Evolutionary conservation across 352 stramenopile genomes (phyloP), one percentile per base, ranked within the genome.

Genomic region (Globisporangium iwayamae): DNA sequence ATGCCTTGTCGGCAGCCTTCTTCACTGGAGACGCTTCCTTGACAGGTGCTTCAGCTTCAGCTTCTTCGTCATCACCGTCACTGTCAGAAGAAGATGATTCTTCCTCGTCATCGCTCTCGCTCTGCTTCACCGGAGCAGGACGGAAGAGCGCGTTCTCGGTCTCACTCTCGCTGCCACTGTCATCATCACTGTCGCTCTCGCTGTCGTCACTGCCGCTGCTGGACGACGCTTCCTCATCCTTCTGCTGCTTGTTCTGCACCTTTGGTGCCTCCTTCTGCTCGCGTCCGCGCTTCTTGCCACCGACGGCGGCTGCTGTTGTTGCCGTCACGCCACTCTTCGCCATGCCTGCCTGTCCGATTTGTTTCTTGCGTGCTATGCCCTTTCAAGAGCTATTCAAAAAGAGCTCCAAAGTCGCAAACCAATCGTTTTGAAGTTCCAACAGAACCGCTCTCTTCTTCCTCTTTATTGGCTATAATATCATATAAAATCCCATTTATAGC

Each of bases 61-160:
- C 25, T 28, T 85, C 84, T 63, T 95, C 79, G 16, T 96, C 75
- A 5, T 56, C 57, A 16, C 68, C 65, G 11, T 76, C 68, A 8
- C 50, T 60, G 2, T 65, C 53, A 11, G 70, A 63, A 8, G 61
- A 63, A 30, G 60, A 58, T 6, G 60, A 58, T 43, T 72, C 53
- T 11, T 69, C 65, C 5, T 76, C 63, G 0, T 71, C 66, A 8
- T 81, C 75, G 6, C 62, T 60, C 20, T 75, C 66, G 4, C 39
- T 45, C 18, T 77, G 59, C 11, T 56, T 63, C 30, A 66, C 70
- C 28, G 73, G 70, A 4, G 73, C 78, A 7, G 81, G 82, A 41
- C 83, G 83, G 69, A 93, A 93, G 55, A 92, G 75, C n/a, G 81
- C 72, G 54, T 81, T 89, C 67, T 92, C 81, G 8, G 82, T 85